Percentiles rank a stretch among this genome's conserved stretches.
Conservation (phyloP, 352 stramenopile genomes). For the Globisporangium polare region DNA sequence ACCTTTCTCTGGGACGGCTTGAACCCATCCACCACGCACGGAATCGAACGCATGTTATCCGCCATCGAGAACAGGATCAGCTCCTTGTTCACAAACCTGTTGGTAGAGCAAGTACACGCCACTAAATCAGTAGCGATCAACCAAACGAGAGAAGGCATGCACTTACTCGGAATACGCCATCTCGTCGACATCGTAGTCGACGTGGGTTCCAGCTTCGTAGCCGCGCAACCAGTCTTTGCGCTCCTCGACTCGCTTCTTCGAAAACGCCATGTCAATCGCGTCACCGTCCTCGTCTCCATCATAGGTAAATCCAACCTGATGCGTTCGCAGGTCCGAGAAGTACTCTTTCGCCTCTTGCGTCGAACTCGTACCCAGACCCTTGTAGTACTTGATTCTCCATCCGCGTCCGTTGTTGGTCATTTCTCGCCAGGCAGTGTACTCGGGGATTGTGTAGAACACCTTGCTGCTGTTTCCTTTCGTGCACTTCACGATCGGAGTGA, state of each 20-base stretch:
- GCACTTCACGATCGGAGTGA: constrained; percentile 97
- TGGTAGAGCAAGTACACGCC: constrained; percentile 10
- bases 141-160: neutral
- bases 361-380: constrained; percentile 99
- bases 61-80: constrained; percentile 98
- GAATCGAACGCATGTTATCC: constrained; percentile 97
- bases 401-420: constrained; percentile 86
- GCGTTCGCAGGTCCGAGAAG: constrained; percentile 92
- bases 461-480: constrained; percentile 81
- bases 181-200: constrained; percentile 91
- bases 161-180: constrained; percentile 92
- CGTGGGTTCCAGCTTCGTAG: constrained; percentile 83
- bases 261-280: constrained; percentile 97
- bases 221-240: constrained; percentile 95
- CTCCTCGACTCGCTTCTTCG: constrained; percentile 95
- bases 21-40: constrained; percentile 95
- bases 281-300: constrained; percentile 86
- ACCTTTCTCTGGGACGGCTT: constrained; percentile 99
- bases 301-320: constrained; percentile 94
- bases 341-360: constrained; percentile 96
- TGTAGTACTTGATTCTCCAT: constrained; percentile 99
- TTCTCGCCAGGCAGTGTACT: constrained; percentile 94
- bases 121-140: neutral
- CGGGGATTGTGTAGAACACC: constrained; percentile 97
- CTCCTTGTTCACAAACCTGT: constrained; percentile 97